Conservation (phyloP, 2,329 filamentous ascomycete species). For the Phyllosticta ampelicida region DNA sequence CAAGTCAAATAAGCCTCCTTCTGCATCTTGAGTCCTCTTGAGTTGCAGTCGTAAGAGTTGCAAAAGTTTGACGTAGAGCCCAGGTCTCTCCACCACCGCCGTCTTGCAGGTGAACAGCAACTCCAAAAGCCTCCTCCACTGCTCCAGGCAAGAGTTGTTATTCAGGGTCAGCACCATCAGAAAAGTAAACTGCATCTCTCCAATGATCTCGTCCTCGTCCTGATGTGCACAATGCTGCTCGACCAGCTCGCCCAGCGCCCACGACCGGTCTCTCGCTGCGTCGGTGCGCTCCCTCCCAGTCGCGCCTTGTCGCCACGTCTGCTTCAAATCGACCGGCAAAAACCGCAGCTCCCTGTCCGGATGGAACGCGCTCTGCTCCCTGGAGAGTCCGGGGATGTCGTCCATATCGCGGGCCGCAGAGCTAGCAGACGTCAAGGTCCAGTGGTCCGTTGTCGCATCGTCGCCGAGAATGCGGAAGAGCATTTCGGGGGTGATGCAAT, state of each 20-base stretch:
- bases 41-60: conserved; percentile 43
- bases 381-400: conserved; percentile 46
- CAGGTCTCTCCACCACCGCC: conserved; percentile 38
- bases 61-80: conserved; percentile 43
- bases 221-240: conserved; percentile 26
- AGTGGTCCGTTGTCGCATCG: conserved; percentile 35
- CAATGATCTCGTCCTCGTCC: conserved; percentile 33
- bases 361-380: conserved; percentile 19
- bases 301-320: conserved; percentile 51
- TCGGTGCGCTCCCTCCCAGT: conserved; percentile 52
- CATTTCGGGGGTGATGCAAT: conserved; percentile 37
- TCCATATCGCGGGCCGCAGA: conserved; percentile 47
- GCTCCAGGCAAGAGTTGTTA: conserved; percentile 55
- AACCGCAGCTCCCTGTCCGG: conserved; percentile 38
- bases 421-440: conserved; percentile 48
- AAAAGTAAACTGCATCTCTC: conserved; percentile 53
- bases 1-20: conserved; percentile 52
- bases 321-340: conserved; percentile 49
- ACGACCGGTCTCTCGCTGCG: conserved; percentile 51
- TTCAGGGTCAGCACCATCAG: conserved; percentile 52
- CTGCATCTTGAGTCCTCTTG: conserved; percentile 46
- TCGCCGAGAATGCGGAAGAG: conserved; percentile 42
- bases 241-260: conserved; percentile 47
- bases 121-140: conserved; percentile 51
- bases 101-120: conserved; percentile 46